These are phyloP conservation scores for Cutaneotrichosporon arboriforme DNA, from an alignment of 1,284 basidiomycete genomes.

Conservation along the genomic window DNA sequence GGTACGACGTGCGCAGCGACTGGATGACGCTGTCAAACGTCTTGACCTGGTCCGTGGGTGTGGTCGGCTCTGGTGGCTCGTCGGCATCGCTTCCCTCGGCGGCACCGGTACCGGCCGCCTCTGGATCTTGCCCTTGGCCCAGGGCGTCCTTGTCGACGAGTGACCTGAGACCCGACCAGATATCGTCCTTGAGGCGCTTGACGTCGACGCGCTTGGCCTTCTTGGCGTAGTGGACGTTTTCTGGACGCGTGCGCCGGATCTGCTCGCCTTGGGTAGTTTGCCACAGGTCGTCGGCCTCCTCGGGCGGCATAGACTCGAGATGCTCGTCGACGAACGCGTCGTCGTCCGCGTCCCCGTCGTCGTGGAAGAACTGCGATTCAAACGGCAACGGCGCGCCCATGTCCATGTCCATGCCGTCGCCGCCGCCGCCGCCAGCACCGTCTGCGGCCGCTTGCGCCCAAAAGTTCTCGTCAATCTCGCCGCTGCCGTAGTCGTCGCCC, in stretches of 20 bases:
- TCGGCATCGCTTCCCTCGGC: conserved; percentile 1
- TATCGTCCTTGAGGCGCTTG: conserved; percentile 93
- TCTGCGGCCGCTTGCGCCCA: conserved; percentile 89
- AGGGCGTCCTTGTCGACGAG: background rate
- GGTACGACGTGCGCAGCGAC: conserved; percentile 73
- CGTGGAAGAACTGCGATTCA: conserved; percentile 95
- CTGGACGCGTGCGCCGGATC: conserved; percentile 71
- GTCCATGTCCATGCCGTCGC: conserved; percentile 54
- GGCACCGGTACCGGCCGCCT: too few relatives aligned
- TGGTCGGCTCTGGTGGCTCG: conserved; percentile 3
- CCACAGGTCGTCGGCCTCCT: conserved; percentile 64
- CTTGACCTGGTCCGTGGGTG: conserved; percentile 57
- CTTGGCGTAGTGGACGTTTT: conserved; percentile 91
- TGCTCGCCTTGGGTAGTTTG: conserved; percentile 70
- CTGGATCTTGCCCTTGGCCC: background rate
- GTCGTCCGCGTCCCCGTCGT: conserved; percentile 75
- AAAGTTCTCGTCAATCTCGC: conserved; percentile 86
- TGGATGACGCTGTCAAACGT: conserved; percentile 79
- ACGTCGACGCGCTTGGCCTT: conserved; percentile 96
- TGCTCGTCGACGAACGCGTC: conserved; percentile 60
- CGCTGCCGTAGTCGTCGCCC: conserved; percentile 54
- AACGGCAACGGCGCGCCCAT: conserved; percentile 70
- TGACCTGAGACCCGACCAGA: conserved; percentile 86
- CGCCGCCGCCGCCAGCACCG: conserved; percentile 65
- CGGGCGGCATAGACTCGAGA: conserved; percentile 56